These are phyloP conservation scores for Chytriomyces sp. DNA, from an alignment of 192 early-diverging fungal genomes.

Conservation along the genomic window DNA sequence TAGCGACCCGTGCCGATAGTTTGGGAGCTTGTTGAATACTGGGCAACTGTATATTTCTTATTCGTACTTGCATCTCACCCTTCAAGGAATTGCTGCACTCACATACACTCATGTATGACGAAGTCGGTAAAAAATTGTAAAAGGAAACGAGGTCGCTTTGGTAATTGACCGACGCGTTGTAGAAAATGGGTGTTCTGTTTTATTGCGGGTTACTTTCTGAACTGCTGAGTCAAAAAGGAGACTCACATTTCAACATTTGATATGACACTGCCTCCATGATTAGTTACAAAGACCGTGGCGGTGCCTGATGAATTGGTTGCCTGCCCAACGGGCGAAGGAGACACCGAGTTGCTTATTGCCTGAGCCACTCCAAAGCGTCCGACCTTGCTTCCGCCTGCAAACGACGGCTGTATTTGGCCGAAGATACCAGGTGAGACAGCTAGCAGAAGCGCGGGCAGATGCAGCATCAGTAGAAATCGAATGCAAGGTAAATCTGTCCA, in stretches of 20 bases:
- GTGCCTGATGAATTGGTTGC: too few relatives aligned
- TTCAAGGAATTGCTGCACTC: background rate
- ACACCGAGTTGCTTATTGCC: too few relatives aligned
- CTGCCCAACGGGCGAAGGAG: too few relatives aligned
- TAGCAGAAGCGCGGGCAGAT: too few relatives aligned
- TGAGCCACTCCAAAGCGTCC: too few relatives aligned
- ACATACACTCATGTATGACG: slow-evolving; percentile 1
- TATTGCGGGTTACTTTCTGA: background rate
- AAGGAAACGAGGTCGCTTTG: background rate
- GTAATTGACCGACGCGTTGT: background rate
- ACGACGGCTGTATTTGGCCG: too few relatives aligned
- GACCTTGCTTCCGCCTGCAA: too few relatives aligned
- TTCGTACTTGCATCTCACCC: background rate
- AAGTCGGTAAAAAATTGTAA: slow-evolving; percentile 5
- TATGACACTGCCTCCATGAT: too few relatives aligned
- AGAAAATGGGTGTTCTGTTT: slow-evolving; percentile 1
- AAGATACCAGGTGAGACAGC: too few relatives aligned
- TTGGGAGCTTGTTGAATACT: slow-evolving; percentile 3
- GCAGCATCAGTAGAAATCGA: too few relatives aligned
- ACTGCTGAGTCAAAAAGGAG: background rate
- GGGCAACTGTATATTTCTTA: background rate
- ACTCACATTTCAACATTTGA: background rate
- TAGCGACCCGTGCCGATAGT: background rate
- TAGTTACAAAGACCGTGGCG: too few relatives aligned
- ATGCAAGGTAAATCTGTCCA: too few relatives aligned